These are phyloP conservation scores for Fraxinus nigra DNA, from an alignment of 305 asterid species.

Conservation along the genomic window DNA sequence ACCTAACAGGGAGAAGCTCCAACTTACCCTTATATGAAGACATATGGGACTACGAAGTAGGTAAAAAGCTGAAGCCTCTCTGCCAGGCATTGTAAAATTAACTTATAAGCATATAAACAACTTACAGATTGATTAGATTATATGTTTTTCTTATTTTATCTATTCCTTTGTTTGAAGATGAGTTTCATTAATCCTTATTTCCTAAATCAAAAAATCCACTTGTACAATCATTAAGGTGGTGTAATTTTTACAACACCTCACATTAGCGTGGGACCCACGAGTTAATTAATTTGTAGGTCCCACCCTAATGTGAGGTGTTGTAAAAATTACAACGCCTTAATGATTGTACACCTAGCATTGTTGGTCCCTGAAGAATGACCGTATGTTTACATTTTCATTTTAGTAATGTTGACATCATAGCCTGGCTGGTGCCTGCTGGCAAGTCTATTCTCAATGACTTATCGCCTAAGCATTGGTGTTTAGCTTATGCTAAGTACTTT, in stretches of 20 bases:
- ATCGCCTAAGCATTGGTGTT: background rate
- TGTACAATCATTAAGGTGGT: no score
- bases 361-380: background rate
- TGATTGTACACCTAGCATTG: no score
- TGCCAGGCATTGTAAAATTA: background rate
- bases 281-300: no score
- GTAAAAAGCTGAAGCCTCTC: background rate
- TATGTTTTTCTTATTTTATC: background rate
- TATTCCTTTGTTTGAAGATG: background rate
- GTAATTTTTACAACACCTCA: no score
- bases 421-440: background rate
- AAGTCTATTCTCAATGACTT: background rate
- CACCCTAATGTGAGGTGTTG: no score
- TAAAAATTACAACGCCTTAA: no score
- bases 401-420: background rate
- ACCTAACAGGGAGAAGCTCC: conserved; percentile 90
- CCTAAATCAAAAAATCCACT: no score
- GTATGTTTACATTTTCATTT: background rate
- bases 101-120: background rate
- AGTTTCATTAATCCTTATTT: background rate
- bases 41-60: background rate
- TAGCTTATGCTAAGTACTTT: background rate
- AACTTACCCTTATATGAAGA: conserved; percentile 57
- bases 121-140: background rate
- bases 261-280: no score